Evolutionary conservation across 2,329 filamentous ascomycete species (phyloP), one percentile per base, ranked within the genome.

Genomic region (Arthrobotrys entomopaga): DNA sequence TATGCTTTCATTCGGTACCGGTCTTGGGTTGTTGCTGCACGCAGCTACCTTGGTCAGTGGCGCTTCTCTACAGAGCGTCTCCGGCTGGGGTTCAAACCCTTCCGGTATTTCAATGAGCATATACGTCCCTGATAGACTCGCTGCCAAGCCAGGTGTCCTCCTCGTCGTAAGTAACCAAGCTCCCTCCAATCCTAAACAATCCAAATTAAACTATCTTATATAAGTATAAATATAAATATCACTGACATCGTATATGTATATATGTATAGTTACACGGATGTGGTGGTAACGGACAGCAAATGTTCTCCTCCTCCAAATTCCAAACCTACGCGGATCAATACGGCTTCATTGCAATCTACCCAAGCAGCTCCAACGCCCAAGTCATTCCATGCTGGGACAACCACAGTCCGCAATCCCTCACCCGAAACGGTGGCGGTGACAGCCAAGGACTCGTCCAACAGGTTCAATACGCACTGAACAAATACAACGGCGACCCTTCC

Each of bases 61-160:
- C 2, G 66, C 66, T 5, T 71, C 66, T 4, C 24, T 72, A 6
- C 67, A 72, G 29, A 59, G 50, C 29, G 67, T 72, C 6, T 80
- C 79, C 4, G 77, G 80, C 71, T 85, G 83, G 64, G 83, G 83
- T 10, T 77, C 79, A 4, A 86, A 86, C 65, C 82, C 83, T 5
- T 83, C 82, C 19, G 83, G 84, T 22, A 84, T 84, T 8, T 81
- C 80, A 7, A 86, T 87, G 80, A 86, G 84, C 81, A 85, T 87
- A 65, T 84, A 84, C 65, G 83, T 84, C 6, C 77, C 77, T 2
- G 67, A 61, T n/a, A 46, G 53, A 38, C 48, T 80, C 10, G 78
- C 78, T 15, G 46, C 69, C n/a, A 79, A 76, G 8, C 79, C 79
- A 11, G 69, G 79, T 13, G 46, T 80, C 19, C 72, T 80, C 19